Base-by-base conservation (phyloP, 2,329 filamentous ascomycete genomes). In the Sporothrix schenckii region DNA sequence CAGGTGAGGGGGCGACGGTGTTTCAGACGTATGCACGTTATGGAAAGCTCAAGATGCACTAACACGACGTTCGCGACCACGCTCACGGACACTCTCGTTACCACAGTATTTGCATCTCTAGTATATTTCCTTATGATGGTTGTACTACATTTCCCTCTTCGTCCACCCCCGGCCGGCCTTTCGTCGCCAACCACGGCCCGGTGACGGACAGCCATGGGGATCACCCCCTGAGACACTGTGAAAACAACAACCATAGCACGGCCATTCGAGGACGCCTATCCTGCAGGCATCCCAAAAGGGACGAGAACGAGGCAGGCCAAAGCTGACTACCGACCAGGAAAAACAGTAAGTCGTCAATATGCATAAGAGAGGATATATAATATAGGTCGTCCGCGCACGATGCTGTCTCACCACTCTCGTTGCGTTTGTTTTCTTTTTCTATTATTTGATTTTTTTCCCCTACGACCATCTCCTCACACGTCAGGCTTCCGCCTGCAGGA, bases 281-380 rank as follows among this genome's bases (percentile, higher is more conserved):
- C 63, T 66, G 63, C 63, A 66, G 47, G 63, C 10, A n/a, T 53
- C 65, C 65, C 27, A 54, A 67, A 34, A 54, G 44, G n/a, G 65
- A 67, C 30, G 13, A 21, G 4, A 52, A 30, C 13, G 60, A 61
- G 58, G 13, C 39, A 61, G 39, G 5, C 24, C n/a, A 61, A 27
- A 13, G 16, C 10, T 7, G 10, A 7, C 39, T 11, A 21, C 24
- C 10, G 39, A 44, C 63, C 49, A 66, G 24, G 39, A n/a, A 66
- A 66, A 14, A 16, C 16, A 24, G 7, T 3, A 53, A 19, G 63
- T 27, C 47, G 60, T 44, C 60, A 65, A 39, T 66, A 66, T 53
- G 49, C 44, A 66, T 53, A 65, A 52, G 63, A 53, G 19, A 27
- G 30, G 44, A 66, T 66, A 66, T 66, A 53, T 66, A 66, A 41